Base-by-base conservation (phyloP, 2,329 filamentous ascomycete species). In the Aspergillus jensenii region DNA sequence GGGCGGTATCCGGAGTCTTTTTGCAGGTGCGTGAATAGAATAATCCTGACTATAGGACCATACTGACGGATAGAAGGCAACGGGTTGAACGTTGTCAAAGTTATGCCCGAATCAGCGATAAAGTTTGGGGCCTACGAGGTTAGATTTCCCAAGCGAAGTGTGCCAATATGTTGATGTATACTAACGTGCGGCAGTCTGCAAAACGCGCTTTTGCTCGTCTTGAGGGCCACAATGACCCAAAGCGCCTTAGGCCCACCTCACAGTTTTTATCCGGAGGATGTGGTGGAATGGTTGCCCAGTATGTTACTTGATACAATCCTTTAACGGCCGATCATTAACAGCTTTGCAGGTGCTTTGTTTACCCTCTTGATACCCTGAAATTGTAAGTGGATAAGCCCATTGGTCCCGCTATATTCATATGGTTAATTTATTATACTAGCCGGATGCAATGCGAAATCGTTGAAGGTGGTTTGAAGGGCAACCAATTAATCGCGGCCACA, bases 101-200 rank as follows among this genome's bases (percentile, higher is more conserved):
- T 99, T 60, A 96, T 98, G 91, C 95, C 95, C 0, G 95, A 99
- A 78, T 97, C 93, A 27, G 93, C 95, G 25, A 96, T 99, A 72
- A 96, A 97, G 76, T 99, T 99, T 73, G 95, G 95, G 59, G 93
- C 93, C 19, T 99, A 97, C 71, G 95, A 99, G 79, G 85, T 84
- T 73, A 67, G 76, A 59, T 61, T 27, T 6, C 43, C 23, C 43
- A 27, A 43, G 17, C 27, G n/a, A 35, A 43, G 12, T 41, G 50
- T 27, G 35, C 14, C 25, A 39, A 46, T 12, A 40, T 31, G 43
- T 11, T 50, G 21, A 39, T 27, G 25, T 23, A 19, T 37, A 25
- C 63, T 72, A 49, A 73, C 53, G 6, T 40, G 21, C 21, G 52
- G 43, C 52, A 87, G 84, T 92, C 91, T 52, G 89, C 92, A 8